phyloP scores from a whole-genome alignment of 345 rosid species.

The Ailanthus altissimus region DNA sequence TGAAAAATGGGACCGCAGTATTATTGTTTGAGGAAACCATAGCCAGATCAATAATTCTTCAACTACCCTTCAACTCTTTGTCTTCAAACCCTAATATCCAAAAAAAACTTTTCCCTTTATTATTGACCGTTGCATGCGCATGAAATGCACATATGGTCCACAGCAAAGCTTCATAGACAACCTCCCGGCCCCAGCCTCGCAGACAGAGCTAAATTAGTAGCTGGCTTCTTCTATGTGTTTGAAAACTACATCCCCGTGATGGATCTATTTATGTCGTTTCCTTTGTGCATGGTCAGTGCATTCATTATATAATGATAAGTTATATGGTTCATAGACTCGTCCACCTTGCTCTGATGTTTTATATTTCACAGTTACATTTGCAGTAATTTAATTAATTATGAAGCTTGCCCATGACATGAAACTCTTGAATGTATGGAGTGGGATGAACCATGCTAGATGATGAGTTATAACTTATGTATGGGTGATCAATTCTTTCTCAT shows the following conservation, averaged over 20 bases:
- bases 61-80: conserved; percentile 2
- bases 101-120: background rate
- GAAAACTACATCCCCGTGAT: background rate
- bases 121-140: background rate
- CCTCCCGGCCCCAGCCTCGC: background rate
- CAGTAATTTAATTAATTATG: no score
- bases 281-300: background rate
- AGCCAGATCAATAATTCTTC: background rate
- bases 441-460: no score
- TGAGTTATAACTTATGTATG: no score
- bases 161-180: background rate
- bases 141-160: background rate
- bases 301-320: no score
- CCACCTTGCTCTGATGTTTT: no score
- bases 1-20: background rate
- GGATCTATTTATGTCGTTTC: background rate
- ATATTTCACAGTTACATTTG: no score
- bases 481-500: no score
- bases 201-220: background rate
- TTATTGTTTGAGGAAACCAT: background rate
- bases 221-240: background rate
- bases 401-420: no score
- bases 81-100: conserved; percentile 1
- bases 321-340: no score
- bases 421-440: no score